Evolutionary conservation across 306 rosid species (phyloP), one percentile per base, ranked within the genome.

Genomic region (Casuarina equisetifolia): DNA sequence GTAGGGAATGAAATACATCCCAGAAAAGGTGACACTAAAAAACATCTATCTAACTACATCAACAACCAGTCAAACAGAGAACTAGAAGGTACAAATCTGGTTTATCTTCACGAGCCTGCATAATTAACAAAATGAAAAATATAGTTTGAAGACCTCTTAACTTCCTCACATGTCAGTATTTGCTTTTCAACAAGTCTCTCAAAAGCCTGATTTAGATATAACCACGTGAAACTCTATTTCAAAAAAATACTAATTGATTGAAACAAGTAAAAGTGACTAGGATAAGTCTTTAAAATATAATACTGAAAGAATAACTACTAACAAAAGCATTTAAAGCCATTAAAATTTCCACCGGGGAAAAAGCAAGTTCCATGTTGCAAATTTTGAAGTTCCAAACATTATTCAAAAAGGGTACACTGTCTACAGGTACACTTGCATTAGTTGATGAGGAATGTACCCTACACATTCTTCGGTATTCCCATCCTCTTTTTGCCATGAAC

Each of bases 141-240:
- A 73, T 69, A 20, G 39, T 20, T 73, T 7, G 39, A 53, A 36
- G 74, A 84, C 67, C 48, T 19, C 53, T 75, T 78, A 92, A 97
- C 99, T 87, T 95, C 99, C 77, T 92, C 92, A 4, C 89, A 88
- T 38, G 97, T 88, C 76, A 92, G 97, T 97, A 92, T 92, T 88
- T 95, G 97, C 85, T 93, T 95, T 76, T 95, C 94, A 84, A 92
- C 73, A 38, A 95, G 97, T 80, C 98, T 88, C 85, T 95, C 99
- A 92, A 95, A 81, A 66, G 99, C 99, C 99, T 95, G 84, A 81
- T 73, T 84, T 70, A 73, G 52, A 83, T 58, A 78, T 52, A 46
- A 51, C 73, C 73, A 82, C 75, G 42, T 72, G 59, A 72, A 79
- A 74, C 54, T 74, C 32, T 25, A 25, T 1, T 52, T 82, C 73